A percentile compares a stretch with the other conserved stretches of the same genome.
These are phyloP conservation scores for Blastobotrys buckinghamii DNA, from an alignment of 1,139 yeast genomes.

Conservation along the genomic window DNA sequence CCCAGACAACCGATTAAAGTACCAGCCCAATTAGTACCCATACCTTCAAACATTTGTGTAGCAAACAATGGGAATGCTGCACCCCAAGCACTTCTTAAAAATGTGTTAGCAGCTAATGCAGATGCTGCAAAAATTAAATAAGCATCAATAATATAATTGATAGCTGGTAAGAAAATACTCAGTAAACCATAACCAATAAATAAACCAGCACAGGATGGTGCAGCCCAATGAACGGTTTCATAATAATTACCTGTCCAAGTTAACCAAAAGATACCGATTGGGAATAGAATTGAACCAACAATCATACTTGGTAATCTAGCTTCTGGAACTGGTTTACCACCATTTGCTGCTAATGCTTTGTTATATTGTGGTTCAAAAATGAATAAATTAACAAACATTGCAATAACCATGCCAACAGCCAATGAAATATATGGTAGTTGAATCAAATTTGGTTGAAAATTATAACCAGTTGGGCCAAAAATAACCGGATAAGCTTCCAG, in stretches of 20 bases:
- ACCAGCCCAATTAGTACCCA: constrained; percentile 83
- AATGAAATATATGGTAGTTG: constrained; percentile 39
- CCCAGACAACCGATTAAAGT: constrained; percentile 69
- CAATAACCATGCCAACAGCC: constrained; percentile 35
- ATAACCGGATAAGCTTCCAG: constrained; percentile 76
- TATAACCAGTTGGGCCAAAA: constrained; percentile 47
- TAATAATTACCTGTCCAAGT: constrained; percentile 80
- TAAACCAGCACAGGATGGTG: constrained; percentile 70
- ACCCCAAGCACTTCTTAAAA: constrained; percentile 70
- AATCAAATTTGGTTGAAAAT: constrained; percentile 50
- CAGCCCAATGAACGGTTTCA: constrained; percentile 69
- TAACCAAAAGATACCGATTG: constrained; percentile 77
- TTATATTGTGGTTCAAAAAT: constrained; percentile 34
- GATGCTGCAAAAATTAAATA: constrained; percentile 80
- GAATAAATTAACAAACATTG: constrained; percentile 20
- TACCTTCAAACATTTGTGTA: constrained; percentile 64
- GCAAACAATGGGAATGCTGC: constrained; percentile 80
- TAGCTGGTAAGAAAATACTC: constrained; percentile 68
- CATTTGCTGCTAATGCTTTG: constrained; percentile 40
- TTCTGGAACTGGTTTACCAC: constrained; percentile 68
- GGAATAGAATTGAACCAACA: constrained; percentile 60
- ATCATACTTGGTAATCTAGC: constrained; percentile 72
- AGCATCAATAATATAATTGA: constrained; percentile 75
- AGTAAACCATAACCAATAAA: constrained; percentile 72
- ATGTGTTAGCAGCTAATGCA: constrained; percentile 87